phyloP scores from a whole-genome alignment of 305 asterid genomes.

The Salvia sclarea region DNA sequence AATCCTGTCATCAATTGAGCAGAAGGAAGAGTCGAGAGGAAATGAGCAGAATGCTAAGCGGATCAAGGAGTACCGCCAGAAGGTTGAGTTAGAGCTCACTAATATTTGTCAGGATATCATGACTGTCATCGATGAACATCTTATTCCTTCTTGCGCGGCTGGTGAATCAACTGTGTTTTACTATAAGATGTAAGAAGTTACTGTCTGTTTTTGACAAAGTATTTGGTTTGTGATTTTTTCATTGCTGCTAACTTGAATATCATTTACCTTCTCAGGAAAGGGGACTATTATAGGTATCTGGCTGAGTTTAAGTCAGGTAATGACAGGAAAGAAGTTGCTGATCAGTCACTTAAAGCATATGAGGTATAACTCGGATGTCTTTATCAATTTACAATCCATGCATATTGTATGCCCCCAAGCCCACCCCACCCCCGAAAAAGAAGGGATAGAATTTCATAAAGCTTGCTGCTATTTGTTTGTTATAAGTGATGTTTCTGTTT shows the following conservation, averaged over 20 bases:
- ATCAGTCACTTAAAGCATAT: constrained; percentile 82
- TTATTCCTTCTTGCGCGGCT: constrained; percentile 65
- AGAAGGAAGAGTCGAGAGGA: constrained; percentile 83
- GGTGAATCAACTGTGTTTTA: constrained; percentile 87
- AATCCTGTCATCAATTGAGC: constrained; percentile 82
- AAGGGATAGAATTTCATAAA: neutral
- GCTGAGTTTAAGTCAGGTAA: constrained; percentile 78
- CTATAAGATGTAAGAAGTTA: constrained; percentile 67
- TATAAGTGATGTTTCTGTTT: neutral
- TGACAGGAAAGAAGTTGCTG: constrained; percentile 84
- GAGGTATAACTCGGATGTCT: constrained; percentile 51
- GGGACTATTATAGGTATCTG: constrained; percentile 89
- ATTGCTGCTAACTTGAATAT: constrained; percentile 20
- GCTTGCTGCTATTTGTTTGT: constrained; percentile 16
- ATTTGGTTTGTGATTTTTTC: neutral
- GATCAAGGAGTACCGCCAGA: constrained; percentile 74
- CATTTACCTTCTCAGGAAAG: constrained; percentile 63
- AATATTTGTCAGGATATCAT: constrained; percentile 65
- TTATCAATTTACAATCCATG: neutral
- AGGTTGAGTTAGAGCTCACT: constrained; percentile 78
- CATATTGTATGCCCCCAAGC: neutral
- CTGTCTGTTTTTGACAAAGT: neutral
- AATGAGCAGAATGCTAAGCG: constrained; percentile 75
- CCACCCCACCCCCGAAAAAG: neutral
- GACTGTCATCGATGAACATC: constrained; percentile 81